These are phyloP conservation scores for Pelargonium australe DNA, from an alignment of 441 rosid species.

Conservation along the genomic window DNA sequence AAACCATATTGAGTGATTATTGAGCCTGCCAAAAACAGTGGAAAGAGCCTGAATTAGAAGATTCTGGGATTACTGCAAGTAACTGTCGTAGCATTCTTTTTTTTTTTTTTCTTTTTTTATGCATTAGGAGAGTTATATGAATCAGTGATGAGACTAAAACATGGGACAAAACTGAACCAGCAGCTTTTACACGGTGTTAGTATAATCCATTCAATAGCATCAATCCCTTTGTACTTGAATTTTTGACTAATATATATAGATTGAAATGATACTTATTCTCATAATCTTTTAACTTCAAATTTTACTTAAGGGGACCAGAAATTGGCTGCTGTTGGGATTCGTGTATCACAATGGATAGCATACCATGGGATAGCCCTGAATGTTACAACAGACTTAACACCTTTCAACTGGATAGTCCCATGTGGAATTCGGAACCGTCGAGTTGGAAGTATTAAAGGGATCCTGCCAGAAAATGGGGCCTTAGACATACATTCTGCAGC, in stretches of 20 bases:
- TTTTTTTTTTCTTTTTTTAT: no score
- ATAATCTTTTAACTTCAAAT: constrained; percentile 14
- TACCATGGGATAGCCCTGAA: constrained; percentile 81
- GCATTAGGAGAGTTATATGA: no score
- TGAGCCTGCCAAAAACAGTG: no score
- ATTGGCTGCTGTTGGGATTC: constrained; percentile 74
- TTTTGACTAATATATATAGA: no score
- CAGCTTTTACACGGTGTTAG: no score
- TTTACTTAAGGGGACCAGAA: constrained; percentile 57
- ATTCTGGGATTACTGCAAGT: no score
- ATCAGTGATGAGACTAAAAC: background rate
- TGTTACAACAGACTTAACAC: constrained; percentile 68
- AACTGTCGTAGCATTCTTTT: no score
- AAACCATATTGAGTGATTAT: no score
- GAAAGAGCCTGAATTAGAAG: no score
- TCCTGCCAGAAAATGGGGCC: constrained; percentile 27
- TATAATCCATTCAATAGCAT: no score
- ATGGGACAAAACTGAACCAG: background rate
- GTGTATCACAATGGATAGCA: constrained; percentile 64
- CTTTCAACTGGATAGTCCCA: constrained; percentile 68
- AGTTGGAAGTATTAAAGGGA: constrained; percentile 61
- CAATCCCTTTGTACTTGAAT: no score
- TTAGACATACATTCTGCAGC: background rate
- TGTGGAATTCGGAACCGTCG: constrained; percentile 63
- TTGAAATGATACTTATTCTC: background rate